Evolutionary conservation across 2,329 filamentous ascomycete genomes (phyloP).

Genomic region (Hypoxylon sp.): DNA sequence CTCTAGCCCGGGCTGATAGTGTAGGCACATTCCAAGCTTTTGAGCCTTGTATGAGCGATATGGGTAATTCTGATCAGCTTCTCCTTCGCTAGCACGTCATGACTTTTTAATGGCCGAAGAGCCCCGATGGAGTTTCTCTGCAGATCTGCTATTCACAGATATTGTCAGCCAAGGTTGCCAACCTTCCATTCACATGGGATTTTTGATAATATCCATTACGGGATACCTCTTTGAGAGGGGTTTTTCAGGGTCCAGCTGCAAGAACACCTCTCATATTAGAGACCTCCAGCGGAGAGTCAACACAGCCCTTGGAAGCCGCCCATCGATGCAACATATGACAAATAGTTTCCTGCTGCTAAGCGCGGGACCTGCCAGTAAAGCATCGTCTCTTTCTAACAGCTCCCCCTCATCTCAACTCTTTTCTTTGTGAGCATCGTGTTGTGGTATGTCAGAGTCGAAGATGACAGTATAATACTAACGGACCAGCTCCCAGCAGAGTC

Average conservation of each 20-base stretch:
- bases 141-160: conserved; percentile 11
- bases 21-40: conserved; percentile 32
- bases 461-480: neutral
- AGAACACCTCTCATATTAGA: conserved; percentile 10
- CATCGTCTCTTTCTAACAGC: neutral
- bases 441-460: neutral
- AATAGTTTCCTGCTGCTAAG: neutral
- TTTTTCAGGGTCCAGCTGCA: conserved; percentile 12
- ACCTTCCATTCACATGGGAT: conserved; percentile 13
- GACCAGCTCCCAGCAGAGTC: neutral
- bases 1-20: conserved; percentile 21
- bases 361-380: neutral
- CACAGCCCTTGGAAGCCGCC: conserved; percentile 1
- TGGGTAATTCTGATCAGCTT: conserved; percentile 30
- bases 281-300: conserved; percentile 5
- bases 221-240: conserved; percentile 25
- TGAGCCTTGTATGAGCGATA: conserved; percentile 11
- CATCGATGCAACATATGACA: neutral
- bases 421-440: neutral
- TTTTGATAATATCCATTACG: conserved; percentile 25
- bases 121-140: conserved; percentile 3
- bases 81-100: conserved; percentile 26
- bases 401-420: neutral
- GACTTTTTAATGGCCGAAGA: conserved; percentile 5
- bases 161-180: conserved; percentile 17